Percentiles rank a stretch among this genome's conserved stretches.
These are phyloP conservation scores for Astragalus membranaceus DNA, from an alignment of 306 rosid species.

Conservation along the genomic window DNA sequence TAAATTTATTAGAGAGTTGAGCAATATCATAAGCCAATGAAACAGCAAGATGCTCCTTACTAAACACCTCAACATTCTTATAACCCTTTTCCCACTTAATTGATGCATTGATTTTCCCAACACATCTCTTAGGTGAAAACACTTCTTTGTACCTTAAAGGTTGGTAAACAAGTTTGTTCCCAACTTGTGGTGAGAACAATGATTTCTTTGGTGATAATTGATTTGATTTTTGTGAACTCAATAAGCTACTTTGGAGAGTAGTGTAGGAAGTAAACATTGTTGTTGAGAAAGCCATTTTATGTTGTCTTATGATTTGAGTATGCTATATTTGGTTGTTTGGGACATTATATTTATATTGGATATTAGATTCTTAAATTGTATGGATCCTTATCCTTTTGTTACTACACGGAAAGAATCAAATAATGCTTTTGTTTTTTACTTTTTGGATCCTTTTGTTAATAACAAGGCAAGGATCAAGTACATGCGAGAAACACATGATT, in stretches of 20 bases:
- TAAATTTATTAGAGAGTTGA: constrained; percentile 58
- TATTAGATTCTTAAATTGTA: constrained; percentile 7
- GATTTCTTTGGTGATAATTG: constrained; percentile 12
- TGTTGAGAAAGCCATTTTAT: constrained; percentile 26
- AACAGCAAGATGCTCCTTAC: constrained; percentile 59
- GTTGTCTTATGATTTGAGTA: background rate
- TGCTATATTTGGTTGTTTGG: constrained; percentile 4
- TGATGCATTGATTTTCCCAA: constrained; percentile 26
- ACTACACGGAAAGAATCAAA: constrained; percentile 20
- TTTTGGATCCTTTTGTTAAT: background rate
- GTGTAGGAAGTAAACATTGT: constrained; percentile 13
- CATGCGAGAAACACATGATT: background rate
- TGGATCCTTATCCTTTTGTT: no score
- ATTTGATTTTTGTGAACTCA: constrained; percentile 13
- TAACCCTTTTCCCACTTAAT: constrained; percentile 31
- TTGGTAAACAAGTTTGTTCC: background rate
- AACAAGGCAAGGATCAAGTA: background rate
- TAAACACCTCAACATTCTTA: constrained; percentile 49
- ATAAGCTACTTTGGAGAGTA: constrained; percentile 9
- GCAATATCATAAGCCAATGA: constrained; percentile 69
- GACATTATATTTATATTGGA: constrained; percentile 16
- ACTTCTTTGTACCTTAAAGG: constrained; percentile 7
- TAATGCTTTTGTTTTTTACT: no score
- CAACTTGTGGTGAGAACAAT: background rate
- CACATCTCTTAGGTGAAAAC: constrained; percentile 13